phyloP scores from a whole-genome alignment of 106 monocot species.

The Vanilla planifolia region DNA sequence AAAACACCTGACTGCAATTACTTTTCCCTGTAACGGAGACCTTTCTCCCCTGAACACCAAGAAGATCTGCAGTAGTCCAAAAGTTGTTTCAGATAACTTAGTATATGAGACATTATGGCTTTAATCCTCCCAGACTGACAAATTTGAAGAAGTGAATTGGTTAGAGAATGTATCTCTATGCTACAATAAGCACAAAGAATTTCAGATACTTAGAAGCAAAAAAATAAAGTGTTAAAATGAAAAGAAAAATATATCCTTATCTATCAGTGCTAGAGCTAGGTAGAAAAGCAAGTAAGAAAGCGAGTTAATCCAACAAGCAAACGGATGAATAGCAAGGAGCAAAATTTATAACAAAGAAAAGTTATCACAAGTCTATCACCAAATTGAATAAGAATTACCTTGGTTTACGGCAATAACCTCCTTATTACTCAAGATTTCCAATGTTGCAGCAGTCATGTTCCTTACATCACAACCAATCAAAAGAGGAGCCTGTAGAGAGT shows the following conservation, averaged over 20 bases:
- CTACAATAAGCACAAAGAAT: too few relatives aligned
- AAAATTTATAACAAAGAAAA: background rate
- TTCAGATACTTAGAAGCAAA: too few relatives aligned
- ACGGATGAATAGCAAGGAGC: too few relatives aligned
- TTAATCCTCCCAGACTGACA: too few relatives aligned
- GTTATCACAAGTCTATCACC: too few relatives aligned
- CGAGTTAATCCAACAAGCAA: too few relatives aligned
- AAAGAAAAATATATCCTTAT: too few relatives aligned
- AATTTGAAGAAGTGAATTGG: too few relatives aligned
- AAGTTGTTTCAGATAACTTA: background rate
- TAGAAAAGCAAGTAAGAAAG: too few relatives aligned
- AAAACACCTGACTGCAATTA: constrained; percentile 76
- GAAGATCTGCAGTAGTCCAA: constrained; percentile 51
- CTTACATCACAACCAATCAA: constrained; percentile 92
- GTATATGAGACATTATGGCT: background rate
- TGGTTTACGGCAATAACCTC: constrained; percentile 92
- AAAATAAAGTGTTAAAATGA: too few relatives aligned
- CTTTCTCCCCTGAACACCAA: constrained; percentile 97
- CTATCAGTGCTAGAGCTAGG: too few relatives aligned
- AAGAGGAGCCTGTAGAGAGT: constrained; percentile 81
- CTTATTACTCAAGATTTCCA: constrained; percentile 83
- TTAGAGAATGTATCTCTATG: too few relatives aligned
- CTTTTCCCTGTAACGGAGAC: constrained; percentile 45
- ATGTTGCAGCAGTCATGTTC: constrained; percentile 72
- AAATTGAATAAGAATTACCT: constrained; percentile 58